Percentiles rank a stretch among this genome's conserved stretches.
These are phyloP conservation scores for Microdochium nivale DNA, from an alignment of 2,329 filamentous ascomycete genomes.

Conservation along the genomic window DNA sequence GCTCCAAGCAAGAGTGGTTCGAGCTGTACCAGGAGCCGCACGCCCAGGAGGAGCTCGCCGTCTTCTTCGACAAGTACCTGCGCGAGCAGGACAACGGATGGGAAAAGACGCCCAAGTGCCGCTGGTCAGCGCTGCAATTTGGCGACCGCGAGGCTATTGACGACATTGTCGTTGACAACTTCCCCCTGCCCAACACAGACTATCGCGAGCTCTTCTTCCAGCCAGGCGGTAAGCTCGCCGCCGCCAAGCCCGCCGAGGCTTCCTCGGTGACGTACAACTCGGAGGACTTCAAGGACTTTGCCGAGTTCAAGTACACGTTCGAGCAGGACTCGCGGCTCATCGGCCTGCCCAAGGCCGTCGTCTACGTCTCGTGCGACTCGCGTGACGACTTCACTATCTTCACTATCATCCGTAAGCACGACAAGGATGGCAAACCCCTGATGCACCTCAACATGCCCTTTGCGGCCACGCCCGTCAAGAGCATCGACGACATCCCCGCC, in stretches of 20 bases:
- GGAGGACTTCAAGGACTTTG: conserved; percentile 19
- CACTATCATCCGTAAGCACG: conserved; percentile 33
- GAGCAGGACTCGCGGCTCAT: conserved; percentile 26
- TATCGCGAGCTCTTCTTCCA: conserved; percentile 23
- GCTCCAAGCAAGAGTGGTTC: conserved; percentile 33
- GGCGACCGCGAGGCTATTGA: conserved; percentile 5
- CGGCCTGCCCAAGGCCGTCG: conserved; percentile 34
- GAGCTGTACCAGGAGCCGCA: conserved; percentile 28
- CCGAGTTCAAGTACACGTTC: conserved; percentile 22
- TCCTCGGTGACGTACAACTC: conserved; percentile 18
- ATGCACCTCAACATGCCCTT: conserved; percentile 33
- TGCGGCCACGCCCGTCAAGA: conserved; percentile 13
- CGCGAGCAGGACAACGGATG: conserved; percentile 33
- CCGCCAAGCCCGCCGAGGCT: not conserved
- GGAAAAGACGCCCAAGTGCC: conserved; percentile 32
- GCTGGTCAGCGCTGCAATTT: conserved; percentile 28
- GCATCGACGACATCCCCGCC: conserved; percentile 17
- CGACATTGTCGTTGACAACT: conserved; percentile 22
- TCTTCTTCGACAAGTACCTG: conserved; percentile 37
- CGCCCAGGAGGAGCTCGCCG: conserved; percentile 24
- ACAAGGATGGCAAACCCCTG: conserved; percentile 29
- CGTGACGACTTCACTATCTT: conserved; percentile 35
- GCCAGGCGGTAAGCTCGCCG: conserved; percentile 3
- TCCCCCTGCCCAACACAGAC: conserved; percentile 22
- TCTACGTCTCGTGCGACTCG: conserved; percentile 33